Evolutionary conservation across 768 basidiomycete genomes (phyloP).

Genomic region (Phylloporus sp.): DNA sequence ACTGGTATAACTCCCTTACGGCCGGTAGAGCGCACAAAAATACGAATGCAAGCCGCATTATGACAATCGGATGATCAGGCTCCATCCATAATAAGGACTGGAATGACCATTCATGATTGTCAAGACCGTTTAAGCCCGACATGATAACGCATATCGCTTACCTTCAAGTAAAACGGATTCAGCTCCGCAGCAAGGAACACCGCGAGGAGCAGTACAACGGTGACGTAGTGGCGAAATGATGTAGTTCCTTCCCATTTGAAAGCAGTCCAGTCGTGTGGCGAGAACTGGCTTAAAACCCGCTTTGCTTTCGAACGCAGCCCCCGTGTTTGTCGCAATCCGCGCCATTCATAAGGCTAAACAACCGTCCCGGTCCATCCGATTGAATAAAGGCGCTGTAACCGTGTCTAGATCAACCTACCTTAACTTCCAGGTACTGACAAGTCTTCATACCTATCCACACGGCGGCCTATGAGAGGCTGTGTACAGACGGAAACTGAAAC

Average conservation of each 20-base stretch:
- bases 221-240: conserved; percentile 68
- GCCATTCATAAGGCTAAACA: conserved; percentile 76
- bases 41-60: conserved; percentile 64
- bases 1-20: conserved; percentile 79
- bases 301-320: conserved; percentile 76
- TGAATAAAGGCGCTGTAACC: not conserved
- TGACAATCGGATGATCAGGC: conserved; percentile 83
- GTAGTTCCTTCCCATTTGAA: conserved; percentile 86
- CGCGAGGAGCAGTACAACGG: conserved; percentile 70
- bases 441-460: conserved; percentile 69
- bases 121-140: conserved; percentile 18
- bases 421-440: conserved; percentile 85
- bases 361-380: not conserved
- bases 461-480: conserved; percentile 12
- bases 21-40: conserved; percentile 88
- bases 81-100: conserved; percentile 75
- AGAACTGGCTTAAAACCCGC: conserved; percentile 79
- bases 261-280: conserved; percentile 82
- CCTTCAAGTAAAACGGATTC: conserved; percentile 87
- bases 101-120: conserved; percentile 35
- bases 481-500: conserved; percentile 17
- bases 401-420: conserved; percentile 41
- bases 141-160: conserved; percentile 26
- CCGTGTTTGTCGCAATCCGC: conserved; percentile 73
- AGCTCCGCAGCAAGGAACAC: conserved; percentile 83